Percentiles rank a stretch among this genome's conserved stretches.
phyloP scores from a whole-genome alignment of 2,329 filamentous ascomycete species.

The Exophiala sp. region DNA sequence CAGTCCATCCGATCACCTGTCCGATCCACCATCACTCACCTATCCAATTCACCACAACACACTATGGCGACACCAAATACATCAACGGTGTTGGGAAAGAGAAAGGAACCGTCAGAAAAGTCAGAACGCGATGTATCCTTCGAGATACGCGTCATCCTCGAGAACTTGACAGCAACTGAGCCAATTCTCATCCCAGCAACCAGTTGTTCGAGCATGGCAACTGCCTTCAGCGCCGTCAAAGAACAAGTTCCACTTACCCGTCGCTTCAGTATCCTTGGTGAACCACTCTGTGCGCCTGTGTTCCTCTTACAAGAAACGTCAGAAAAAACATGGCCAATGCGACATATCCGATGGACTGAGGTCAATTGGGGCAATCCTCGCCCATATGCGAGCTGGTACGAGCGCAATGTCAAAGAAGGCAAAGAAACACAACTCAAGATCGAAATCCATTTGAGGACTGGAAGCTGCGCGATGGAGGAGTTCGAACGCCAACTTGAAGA shows the following conservation, averaged over 20 bases:
- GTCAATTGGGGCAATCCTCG: too few species aligned
- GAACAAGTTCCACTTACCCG: neutral
- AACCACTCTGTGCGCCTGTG: neutral
- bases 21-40: too few species aligned
- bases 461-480: neutral
- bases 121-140: too few species aligned
- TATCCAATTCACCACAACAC: too few species aligned
- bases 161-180: neutral
- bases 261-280: neutral
- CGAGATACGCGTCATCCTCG: neutral
- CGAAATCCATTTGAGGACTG: neutral
- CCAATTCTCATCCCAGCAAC: neutral
- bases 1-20: too few species aligned
- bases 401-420: neutral
- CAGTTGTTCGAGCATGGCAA: neutral
- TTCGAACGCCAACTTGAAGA: neutral
- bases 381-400: too few species aligned
- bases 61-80: too few species aligned
- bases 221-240: neutral
- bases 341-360: neutral
- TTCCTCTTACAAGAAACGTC: neutral
- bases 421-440: neutral
- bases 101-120: too few species aligned
- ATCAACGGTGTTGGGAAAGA: too few species aligned
- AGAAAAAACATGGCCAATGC: neutral